phyloP scores from a whole-genome alignment of 352 stramenopile genomes.

The Phytophthora multivora region DNA sequence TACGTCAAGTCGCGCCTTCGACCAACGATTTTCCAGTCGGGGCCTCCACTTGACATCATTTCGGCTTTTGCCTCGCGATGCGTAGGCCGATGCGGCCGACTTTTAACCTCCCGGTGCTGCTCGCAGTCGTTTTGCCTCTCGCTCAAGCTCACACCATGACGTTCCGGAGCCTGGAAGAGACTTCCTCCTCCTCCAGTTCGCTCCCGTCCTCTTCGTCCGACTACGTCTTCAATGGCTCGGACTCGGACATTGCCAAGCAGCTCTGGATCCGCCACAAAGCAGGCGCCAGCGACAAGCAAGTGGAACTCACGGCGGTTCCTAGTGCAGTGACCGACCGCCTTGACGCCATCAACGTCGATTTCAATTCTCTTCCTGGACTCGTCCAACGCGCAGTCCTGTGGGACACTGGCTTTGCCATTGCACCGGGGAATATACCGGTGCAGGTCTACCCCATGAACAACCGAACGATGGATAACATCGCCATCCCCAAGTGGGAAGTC shows the following conservation, averaged over 20 bases:
- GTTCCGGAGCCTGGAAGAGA: slow-evolving; percentile 22
- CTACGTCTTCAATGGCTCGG: slow-evolving; percentile 37
- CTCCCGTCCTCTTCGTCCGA: neutral
- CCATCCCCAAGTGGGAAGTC: slow-evolving; percentile 21
- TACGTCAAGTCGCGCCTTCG: slow-evolving; percentile 15
- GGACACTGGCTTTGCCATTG: slow-evolving; percentile 36
- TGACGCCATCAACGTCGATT: slow-evolving; percentile 19
- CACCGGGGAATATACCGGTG: slow-evolving; percentile 8
- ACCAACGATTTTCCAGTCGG: slow-evolving; percentile 7
- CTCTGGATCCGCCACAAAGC: slow-evolving; percentile 31
- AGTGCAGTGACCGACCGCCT: slow-evolving; percentile 16
- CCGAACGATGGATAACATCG: slow-evolving; percentile 31
- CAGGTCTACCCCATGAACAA: slow-evolving; percentile 22
- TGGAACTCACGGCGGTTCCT: slow-evolving; percentile 18
- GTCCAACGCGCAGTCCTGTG: slow-evolving; percentile 42
- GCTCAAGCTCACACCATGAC: slow-evolving; percentile 9
- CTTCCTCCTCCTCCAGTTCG: neutral
- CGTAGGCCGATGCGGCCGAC: slow-evolving; percentile 5
- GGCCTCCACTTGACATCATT: slow-evolving; percentile 12
- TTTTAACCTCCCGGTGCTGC: neutral
- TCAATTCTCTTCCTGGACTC: slow-evolving; percentile 22
- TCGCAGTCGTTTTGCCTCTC: neutral
- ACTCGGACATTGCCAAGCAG: slow-evolving; percentile 44
- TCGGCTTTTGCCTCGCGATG: neutral
- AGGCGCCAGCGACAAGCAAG: slow-evolving; percentile 7